Conservation (phyloP, 23 red algal genomes). For the Chondrus crispus region DNA sequence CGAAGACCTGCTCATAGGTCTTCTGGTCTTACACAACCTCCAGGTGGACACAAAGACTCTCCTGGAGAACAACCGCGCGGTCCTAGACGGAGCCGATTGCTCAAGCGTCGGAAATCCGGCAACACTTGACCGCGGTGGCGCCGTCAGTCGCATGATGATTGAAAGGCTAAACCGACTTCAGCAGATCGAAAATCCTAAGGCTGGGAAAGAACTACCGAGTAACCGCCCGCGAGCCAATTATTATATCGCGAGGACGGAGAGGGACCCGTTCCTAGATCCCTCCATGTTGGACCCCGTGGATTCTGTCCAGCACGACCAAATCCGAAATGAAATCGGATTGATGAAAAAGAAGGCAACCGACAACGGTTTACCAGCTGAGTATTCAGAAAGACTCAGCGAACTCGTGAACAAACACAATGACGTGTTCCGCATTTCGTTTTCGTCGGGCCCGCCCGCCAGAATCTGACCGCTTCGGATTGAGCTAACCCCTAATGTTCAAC, state of each 20-base stretch:
- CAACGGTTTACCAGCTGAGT: background rate
- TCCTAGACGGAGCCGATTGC: too few relatives aligned
- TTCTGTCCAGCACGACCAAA: background rate
- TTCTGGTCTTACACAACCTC: too few relatives aligned
- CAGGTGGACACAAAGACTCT: too few relatives aligned
- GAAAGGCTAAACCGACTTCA: too few relatives aligned
- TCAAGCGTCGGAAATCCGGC: too few relatives aligned
- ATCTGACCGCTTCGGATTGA: conserved; percentile 11
- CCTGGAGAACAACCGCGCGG: too few relatives aligned
- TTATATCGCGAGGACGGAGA: background rate
- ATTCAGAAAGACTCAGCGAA: background rate
- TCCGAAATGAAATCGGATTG: background rate
- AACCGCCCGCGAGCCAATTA: background rate
- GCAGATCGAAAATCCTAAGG: too few relatives aligned
- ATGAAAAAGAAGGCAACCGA: background rate
- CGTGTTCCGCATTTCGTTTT: conserved; percentile 5
- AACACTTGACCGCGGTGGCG: too few relatives aligned
- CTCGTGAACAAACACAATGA: background rate
- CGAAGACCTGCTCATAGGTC: too few relatives aligned
- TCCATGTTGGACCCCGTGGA: conserved; percentile 17
- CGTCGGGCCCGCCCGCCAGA: background rate
- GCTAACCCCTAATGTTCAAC: background rate
- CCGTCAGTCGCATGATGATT: too few relatives aligned
- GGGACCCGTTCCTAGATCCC: conserved; percentile 33
- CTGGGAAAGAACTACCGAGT: too few relatives aligned